Evolutionary conservation across 768 basidiomycete genomes (phyloP), one percentile per base, ranked within the genome.

Genomic region (Termitomyces sp.): DNA sequence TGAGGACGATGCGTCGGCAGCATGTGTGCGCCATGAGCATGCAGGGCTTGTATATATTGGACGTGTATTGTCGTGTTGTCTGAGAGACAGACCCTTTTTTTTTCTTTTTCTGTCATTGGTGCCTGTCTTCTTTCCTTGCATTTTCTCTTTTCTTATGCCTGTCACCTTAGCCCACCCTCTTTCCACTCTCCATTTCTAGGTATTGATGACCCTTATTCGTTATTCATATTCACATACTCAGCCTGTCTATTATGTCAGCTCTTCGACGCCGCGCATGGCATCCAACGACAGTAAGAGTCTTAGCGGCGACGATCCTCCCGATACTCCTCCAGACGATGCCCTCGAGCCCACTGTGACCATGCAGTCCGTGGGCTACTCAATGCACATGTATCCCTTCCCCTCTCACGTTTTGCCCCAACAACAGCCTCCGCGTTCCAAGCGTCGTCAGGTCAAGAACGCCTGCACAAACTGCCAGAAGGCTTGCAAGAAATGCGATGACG

Each of bases 401-500:
- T 74, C 79, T 39, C 77, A 77, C 60, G 67, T 72, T 56, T 67
- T 73, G 47, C 77, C 70, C 66, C 72, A 65, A 65, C 79, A 80
- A 61, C 77, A 80, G 61, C 77, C 80, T 24, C 76, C 81, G 59
- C 86, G 86, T 62, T 78, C 87, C 39, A 93, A 93, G 72, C 89
- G 91, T 62, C 79, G 87, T 54, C 91, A 93, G 66, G 92, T 93
- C 77, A 93, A 92, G 81, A 92, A 92, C 62, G 91, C 91, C 53
- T 93, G 92, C 72, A 92, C 90, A 33, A 90, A 90, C 62, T 93
- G 92, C 68, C 92, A 92, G 72, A 92, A 90, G 69, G 88, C 91
- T 3, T 93, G 90, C 80, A 93, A 93, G 78, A 92, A 92, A 70
- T 93, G 90, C 69, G 92, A 93, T 73, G 90, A 92, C 65, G 92